These are phyloP conservation scores for Urochloa ruziziensis DNA, from an alignment of 176 grass and related monocot species.

Conservation along the genomic window DNA sequence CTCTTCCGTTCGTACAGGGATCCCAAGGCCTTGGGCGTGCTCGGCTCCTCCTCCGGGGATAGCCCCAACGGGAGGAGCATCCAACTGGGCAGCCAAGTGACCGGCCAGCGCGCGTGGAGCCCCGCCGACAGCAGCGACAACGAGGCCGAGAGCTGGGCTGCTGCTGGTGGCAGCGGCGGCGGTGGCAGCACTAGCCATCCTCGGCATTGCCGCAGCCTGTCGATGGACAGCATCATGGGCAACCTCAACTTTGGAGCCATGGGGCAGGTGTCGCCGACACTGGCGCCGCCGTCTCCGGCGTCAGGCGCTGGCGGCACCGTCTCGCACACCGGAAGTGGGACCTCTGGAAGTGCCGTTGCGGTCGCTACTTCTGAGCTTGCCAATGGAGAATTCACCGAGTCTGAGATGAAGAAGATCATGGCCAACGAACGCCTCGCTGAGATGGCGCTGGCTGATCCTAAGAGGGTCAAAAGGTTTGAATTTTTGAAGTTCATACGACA, in stretches of 20 bases:
- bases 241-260: slow-evolving; percentile 38
- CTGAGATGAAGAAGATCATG: slow-evolving; percentile 81
- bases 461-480: slow-evolving; percentile 78
- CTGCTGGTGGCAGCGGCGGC: background rate
- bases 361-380: slow-evolving; percentile 38
- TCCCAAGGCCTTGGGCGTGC: slow-evolving; percentile 25
- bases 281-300: slow-evolving; percentile 9
- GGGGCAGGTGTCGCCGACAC: slow-evolving; percentile 44
- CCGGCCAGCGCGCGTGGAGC: slow-evolving; percentile 8
- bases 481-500: slow-evolving; percentile 10
- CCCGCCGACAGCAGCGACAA: slow-evolving; percentile 66
- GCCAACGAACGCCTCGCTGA: slow-evolving; percentile 57
- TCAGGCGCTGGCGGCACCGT: background rate
- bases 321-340: slow-evolving; percentile 24
- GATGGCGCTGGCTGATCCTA: slow-evolving; percentile 70
- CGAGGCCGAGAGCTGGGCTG: slow-evolving; percentile 56
- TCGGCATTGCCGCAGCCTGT: slow-evolving; percentile 70
- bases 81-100: background rate
- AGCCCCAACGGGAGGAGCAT: background rate
- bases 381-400: slow-evolving; percentile 55
- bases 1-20: slow-evolving; percentile 61
- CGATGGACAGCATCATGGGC: slow-evolving; percentile 62
- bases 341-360: slow-evolving; percentile 32
- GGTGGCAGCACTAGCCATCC: background rate
- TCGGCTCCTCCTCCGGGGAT: slow-evolving; percentile 44